These are phyloP conservation scores for Elongisporangium anandrum DNA, from an alignment of 352 stramenopile genomes.

Conservation along the genomic window DNA sequence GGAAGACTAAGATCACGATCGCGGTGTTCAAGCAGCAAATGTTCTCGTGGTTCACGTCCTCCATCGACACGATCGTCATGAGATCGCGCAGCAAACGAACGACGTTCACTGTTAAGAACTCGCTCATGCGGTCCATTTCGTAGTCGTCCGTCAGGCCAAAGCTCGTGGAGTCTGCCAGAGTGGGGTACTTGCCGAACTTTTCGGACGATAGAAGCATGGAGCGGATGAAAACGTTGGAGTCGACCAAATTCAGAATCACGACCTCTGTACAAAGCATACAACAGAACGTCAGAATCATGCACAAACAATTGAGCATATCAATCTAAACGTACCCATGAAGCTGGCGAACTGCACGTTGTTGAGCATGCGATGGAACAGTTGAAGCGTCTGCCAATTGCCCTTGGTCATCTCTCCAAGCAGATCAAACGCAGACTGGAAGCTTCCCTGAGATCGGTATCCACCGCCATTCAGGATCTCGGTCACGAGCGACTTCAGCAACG, in stretches of 20 bases:
- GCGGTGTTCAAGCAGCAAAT: slow-evolving; percentile 98
- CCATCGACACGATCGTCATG: slow-evolving; percentile 92
- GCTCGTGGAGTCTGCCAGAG: slow-evolving; percentile 11
- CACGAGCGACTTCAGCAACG: slow-evolving; percentile 85
- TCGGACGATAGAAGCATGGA: slow-evolving; percentile 86
- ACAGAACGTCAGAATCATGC: slow-evolving; percentile 4
- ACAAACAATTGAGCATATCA: slow-evolving; percentile 4
- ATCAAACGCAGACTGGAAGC: slow-evolving; percentile 95
- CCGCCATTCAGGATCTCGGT: slow-evolving; percentile 83
- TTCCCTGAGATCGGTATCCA: slow-evolving; percentile 84
- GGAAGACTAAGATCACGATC: slow-evolving; percentile 94
- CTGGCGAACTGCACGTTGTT: slow-evolving; percentile 85
- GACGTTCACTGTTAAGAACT: slow-evolving; percentile 88
- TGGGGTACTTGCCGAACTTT: slow-evolving; percentile 50
- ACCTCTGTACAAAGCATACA: slow-evolving; percentile 53
- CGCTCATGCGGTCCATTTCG: slow-evolving; percentile 74
- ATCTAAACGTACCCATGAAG: slow-evolving; percentile 76
- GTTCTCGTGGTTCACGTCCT: slow-evolving; percentile 97
- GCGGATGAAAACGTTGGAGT: slow-evolving; percentile 97
- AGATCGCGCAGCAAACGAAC: slow-evolving; percentile 91
- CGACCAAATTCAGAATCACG: slow-evolving; percentile 92
- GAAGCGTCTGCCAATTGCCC: slow-evolving; percentile 88
- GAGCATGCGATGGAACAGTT: slow-evolving; percentile 85
- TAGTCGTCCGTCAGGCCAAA: slow-evolving; percentile 46
- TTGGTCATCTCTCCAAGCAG: slow-evolving; percentile 95